Conservation (phyloP, 768 basidiomycete genomes). For the Collybia nuda region DNA sequence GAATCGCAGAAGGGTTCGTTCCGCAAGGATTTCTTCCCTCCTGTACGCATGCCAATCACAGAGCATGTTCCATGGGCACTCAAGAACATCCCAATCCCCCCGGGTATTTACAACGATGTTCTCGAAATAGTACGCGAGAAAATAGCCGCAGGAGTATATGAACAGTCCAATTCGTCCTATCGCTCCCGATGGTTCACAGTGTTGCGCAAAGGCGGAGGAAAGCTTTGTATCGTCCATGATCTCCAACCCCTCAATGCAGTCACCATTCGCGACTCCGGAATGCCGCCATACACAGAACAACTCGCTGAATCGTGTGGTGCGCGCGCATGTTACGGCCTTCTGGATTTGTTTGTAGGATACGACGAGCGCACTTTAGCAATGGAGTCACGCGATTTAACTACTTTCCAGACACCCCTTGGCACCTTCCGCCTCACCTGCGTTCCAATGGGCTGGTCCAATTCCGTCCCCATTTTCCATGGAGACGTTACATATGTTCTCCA, state of each 20-base stretch:
- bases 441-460: no score
- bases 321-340: constrained; percentile 17
- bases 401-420: constrained; percentile 17
- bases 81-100: constrained; percentile 30
- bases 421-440: no score
- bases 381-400: constrained; percentile 27
- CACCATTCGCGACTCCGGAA: constrained; percentile 30
- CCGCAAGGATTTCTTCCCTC: no score
- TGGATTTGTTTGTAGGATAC: constrained; percentile 35
- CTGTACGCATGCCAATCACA: no score
- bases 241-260: constrained; percentile 36
- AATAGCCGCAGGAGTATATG: constrained; percentile 36
- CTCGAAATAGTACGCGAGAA: constrained; percentile 30
- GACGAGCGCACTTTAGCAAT: constrained; percentile 23
- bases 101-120: constrained; percentile 29
- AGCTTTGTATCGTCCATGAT: constrained; percentile 34
- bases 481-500: constrained; percentile 18
- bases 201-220: constrained; percentile 24
- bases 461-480: no score
- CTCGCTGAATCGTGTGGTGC: constrained; percentile 28
- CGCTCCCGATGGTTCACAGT: constrained; percentile 38
- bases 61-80: constrained; percentile 13
- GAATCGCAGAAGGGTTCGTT: no score
- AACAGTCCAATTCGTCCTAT: constrained; percentile 37
- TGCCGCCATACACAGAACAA: constrained; percentile 32